Evolutionary conservation across 2,329 filamentous ascomycete genomes (phyloP).

Genomic region (Apiospora malaysiana): DNA sequence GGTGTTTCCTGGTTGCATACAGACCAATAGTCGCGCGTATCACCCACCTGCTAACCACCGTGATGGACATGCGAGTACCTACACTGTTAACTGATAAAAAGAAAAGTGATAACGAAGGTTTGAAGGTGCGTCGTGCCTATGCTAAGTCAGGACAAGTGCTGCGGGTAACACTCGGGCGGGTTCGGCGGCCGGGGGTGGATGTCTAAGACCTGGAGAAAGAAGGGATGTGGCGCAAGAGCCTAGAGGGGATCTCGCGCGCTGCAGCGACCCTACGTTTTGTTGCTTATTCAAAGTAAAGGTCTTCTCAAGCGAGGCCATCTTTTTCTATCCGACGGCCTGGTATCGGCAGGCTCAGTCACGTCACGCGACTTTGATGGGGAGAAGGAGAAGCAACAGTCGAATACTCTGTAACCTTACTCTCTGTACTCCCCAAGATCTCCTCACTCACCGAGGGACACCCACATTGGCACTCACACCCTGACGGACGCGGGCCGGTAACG

Average conservation of each 20-base stretch:
- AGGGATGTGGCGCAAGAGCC: neutral
- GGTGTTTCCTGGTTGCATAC: neutral
- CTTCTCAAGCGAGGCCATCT: neutral
- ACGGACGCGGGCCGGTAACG: neutral
- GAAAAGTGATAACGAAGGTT: neutral
- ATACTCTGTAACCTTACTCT: no score
- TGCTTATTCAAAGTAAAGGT: neutral
- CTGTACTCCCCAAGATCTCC: no score
- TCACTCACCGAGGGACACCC: neutral
- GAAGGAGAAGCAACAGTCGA: neutral
- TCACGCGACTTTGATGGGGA: neutral
- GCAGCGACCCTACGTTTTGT: neutral
- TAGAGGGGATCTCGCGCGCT: neutral
- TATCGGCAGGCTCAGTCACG: neutral
- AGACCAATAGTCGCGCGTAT: neutral
- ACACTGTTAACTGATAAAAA: neutral
- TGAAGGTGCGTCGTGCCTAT: neutral
- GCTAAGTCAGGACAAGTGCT: neutral
- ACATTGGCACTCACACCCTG: neutral
- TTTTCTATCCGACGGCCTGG: neutral
- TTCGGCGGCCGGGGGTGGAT: neutral
- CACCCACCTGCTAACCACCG: neutral
- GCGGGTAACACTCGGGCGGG: neutral
- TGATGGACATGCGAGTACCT: neutral
- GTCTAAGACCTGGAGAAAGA: constrained; percentile 3